phyloP scores from a whole-genome alignment of 208 protist species.

The Crithidia fasciculata region DNA sequence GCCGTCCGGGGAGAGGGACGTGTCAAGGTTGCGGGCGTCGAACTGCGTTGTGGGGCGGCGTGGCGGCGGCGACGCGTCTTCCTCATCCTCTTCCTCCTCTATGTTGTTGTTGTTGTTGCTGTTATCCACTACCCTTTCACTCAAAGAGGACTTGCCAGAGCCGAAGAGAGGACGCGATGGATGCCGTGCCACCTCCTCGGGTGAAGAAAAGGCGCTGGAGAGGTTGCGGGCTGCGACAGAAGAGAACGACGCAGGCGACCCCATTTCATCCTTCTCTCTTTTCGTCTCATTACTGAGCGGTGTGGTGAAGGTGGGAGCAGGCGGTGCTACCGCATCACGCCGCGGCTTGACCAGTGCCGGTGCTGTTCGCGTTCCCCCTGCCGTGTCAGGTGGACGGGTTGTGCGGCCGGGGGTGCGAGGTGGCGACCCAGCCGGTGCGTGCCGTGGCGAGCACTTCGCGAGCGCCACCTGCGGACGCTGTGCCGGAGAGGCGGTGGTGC shows the following conservation, averaged over 20 bases:
- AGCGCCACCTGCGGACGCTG: not conserved
- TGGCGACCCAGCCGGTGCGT: not conserved
- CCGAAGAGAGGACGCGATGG: not conserved
- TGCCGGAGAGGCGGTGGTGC: not conserved
- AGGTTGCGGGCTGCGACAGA: slow-evolving; percentile 3
- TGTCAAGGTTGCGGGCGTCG: not conserved
- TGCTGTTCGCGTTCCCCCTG: not conserved
- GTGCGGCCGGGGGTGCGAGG: not conserved
- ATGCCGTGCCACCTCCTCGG: not conserved
- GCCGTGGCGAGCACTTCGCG: slow-evolving; percentile 9
- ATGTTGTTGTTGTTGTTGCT: not conserved
- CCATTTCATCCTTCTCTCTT: not conserved
- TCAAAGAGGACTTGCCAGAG: too few relatives aligned
- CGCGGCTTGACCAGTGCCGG: too few relatives aligned
- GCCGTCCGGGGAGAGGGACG: not conserved
- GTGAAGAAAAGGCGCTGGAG: not conserved
- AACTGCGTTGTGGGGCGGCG: slow-evolving; percentile 6
- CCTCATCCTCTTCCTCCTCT: not conserved
- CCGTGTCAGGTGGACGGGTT: not conserved
- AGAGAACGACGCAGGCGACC: not conserved
- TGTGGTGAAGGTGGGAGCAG: not conserved
- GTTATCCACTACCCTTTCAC: too few relatives aligned
- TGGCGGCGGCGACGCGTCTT: slow-evolving; percentile 10
- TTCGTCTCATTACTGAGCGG: not conserved
- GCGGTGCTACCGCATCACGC: too few relatives aligned